Evolutionary conservation across 1,284 basidiomycete species (phyloP).

Genomic region (Nidula niveotomentosa): DNA sequence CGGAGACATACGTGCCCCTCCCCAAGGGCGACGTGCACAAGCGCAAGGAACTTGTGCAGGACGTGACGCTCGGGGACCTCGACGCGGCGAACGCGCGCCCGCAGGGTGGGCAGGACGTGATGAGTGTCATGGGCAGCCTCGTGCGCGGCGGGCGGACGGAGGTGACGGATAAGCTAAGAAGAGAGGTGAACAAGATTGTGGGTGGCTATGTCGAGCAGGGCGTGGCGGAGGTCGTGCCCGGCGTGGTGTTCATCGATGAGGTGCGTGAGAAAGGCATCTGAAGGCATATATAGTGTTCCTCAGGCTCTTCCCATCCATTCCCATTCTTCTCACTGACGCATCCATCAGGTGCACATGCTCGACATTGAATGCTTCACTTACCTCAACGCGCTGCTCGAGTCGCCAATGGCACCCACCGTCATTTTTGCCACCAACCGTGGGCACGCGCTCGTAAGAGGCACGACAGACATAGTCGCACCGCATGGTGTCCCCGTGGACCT

Average conservation of each 20-base stretch:
- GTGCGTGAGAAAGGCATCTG: slow-evolving; percentile 35
- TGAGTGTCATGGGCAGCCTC: slow-evolving; percentile 98
- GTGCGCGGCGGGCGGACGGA: slow-evolving; percentile 95
- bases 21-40: slow-evolving; percentile 99
- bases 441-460: slow-evolving; percentile 89
- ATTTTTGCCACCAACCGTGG: slow-evolving; percentile 97
- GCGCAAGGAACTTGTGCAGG: slow-evolving; percentile 96
- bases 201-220: slow-evolving; percentile 98
- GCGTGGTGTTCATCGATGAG: slow-evolving; percentile 99
- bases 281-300: background rate
- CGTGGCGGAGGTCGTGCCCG: slow-evolving; percentile 96
- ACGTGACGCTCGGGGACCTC: slow-evolving; percentile 94
- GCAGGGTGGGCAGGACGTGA: slow-evolving; percentile 95
- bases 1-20: slow-evolving; percentile 96
- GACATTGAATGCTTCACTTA: slow-evolving; percentile 99
- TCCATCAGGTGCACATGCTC: slow-evolving; percentile 91
- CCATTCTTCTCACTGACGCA: background rate
- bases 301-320: background rate
- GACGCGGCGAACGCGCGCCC: slow-evolving; percentile 97
- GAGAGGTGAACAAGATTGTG: slow-evolving; percentile 98
- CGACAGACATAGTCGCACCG: slow-evolving; percentile 87
- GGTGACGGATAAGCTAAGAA: slow-evolving; percentile 93
- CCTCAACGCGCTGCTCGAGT: slow-evolving; percentile 94
- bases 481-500: slow-evolving; percentile 96
- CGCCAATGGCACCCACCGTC: slow-evolving; percentile 95